Percentiles rank a stretch among this genome's conserved stretches.
Conservation (phyloP, 192 early-diverging fungal genomes). For the Coemansia aciculifera region DNA sequence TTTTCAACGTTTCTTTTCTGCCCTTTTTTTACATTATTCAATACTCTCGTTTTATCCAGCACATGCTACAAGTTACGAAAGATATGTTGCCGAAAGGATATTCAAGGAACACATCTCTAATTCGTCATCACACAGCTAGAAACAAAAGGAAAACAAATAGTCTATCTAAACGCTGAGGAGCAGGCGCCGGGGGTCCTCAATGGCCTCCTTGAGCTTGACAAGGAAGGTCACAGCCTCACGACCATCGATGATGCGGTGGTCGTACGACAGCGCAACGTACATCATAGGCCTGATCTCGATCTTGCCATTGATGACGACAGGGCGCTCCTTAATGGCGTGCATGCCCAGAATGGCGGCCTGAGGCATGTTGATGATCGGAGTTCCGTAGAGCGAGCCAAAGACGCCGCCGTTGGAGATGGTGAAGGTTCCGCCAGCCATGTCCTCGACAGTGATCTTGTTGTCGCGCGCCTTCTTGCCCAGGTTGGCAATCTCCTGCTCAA, state of each 20-base stretch:
- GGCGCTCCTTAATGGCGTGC: constrained; percentile 97
- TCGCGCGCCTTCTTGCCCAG: constrained; percentile 88
- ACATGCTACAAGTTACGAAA: background rate
- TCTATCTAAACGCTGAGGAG: constrained; percentile 77
- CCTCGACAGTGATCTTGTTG: constrained; percentile 95
- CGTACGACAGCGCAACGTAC: constrained; percentile 98
- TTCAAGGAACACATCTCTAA: background rate
- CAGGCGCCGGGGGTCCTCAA: constrained; percentile 94
- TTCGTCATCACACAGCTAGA: background rate
- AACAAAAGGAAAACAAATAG: background rate
- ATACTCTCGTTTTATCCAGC: too few species aligned
- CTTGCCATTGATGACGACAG: constrained; percentile 92
- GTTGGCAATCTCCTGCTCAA: constrained; percentile 89
- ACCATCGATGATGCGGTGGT: constrained; percentile 98
- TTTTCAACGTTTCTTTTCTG: background rate
- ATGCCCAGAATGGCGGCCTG: constrained; percentile 97
- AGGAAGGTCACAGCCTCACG: constrained; percentile 99
- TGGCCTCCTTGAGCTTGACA: constrained; percentile 92
- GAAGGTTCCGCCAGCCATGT: constrained; percentile 97
- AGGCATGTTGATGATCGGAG: constrained; percentile 98
- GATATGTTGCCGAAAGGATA: background rate
- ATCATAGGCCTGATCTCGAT: constrained; percentile 91
- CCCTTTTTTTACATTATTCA: background rate
- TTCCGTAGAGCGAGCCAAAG: constrained; percentile 95
- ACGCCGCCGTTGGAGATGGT: constrained; percentile 99